Conservation (phyloP, 208 protist species). For the Acanthamoeba quina region DNA sequence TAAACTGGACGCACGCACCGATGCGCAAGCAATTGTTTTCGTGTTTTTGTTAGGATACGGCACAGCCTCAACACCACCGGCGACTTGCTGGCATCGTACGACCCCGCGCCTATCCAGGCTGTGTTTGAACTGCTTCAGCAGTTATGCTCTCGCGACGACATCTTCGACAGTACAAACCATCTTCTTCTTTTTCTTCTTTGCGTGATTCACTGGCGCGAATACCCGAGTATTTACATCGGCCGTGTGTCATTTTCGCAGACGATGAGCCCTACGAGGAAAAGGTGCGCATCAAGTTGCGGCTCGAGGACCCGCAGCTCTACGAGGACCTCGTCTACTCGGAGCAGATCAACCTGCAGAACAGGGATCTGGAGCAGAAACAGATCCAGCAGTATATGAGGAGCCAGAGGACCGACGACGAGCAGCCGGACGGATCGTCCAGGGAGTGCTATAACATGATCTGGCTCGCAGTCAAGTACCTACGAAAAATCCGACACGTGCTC, state of each 20-base stretch:
- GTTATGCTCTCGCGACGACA: conserved; percentile 57
- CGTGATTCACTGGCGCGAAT: not conserved
- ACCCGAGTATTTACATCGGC: not conserved
- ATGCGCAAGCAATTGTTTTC: not conserved
- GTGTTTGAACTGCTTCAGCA: conserved; percentile 69
- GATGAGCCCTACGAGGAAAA: conserved; percentile 61
- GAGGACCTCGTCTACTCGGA: conserved; percentile 65
- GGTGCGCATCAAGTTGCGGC: conserved; percentile 46
- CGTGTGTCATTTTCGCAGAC: not conserved
- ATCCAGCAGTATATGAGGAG: conserved; percentile 69
- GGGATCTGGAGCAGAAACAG: conserved; percentile 51
- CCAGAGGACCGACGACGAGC: conserved; percentile 1
- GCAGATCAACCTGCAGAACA: conserved; percentile 49
- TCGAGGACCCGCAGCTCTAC: conserved; percentile 65
- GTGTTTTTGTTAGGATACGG: not conserved
- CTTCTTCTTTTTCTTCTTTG: not conserved
- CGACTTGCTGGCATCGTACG: conserved; percentile 46
- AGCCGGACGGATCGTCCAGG: not conserved
- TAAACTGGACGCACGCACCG: not conserved
- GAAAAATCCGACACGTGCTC: conserved; percentile 54
- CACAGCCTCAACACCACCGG: conserved; percentile 21
- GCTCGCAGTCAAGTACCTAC: conserved; percentile 55
- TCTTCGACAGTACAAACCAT: conserved; percentile 6
- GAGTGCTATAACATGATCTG: conserved; percentile 54
- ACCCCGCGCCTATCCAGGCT: conserved; percentile 27